Evolutionary conservation across 1,284 basidiomycete genomes (phyloP).

Genomic region (Malassezia pachydermatis): DNA sequence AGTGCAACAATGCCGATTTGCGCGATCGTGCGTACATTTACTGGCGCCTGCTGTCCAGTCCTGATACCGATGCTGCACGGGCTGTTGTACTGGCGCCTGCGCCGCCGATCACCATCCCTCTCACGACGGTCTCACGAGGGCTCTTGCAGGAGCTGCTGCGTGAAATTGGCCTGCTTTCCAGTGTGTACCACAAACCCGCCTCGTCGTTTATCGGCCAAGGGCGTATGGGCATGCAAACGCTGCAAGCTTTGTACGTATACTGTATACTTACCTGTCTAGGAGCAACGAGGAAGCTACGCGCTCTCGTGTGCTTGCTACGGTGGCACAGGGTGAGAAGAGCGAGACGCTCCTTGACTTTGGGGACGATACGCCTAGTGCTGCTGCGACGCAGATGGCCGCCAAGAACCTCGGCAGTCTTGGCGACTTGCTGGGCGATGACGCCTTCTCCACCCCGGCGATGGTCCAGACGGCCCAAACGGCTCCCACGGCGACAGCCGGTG

Average conservation of each 20-base stretch:
- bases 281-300: conserved; percentile 34
- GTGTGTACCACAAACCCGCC: conserved; percentile 90
- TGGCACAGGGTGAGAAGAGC: conserved; percentile 42
- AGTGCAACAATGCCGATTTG: conserved; percentile 94
- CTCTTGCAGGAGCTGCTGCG: conserved; percentile 79
- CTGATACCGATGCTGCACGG: conserved; percentile 83
- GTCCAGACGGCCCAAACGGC: background rate
- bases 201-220: conserved; percentile 50
- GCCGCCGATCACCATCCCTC: conserved; percentile 83
- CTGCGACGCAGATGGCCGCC: conserved; percentile 7
- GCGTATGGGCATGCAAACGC: conserved; percentile 33
- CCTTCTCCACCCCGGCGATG: conserved; percentile 12
- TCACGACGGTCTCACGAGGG: conserved; percentile 76
- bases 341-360: conserved; percentile 46
- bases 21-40: conserved; percentile 92
- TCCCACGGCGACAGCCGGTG: background rate
- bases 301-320: conserved; percentile 51
- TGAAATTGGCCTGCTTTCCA: conserved; percentile 62
- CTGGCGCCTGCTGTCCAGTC: conserved; percentile 75
- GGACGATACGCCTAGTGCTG: conserved; percentile 32
- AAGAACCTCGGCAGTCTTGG: conserved; percentile 17
- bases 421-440: conserved; percentile 19
- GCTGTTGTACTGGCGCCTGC: conserved; percentile 79
- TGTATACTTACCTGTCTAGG: conserved; percentile 2
- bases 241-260: conserved; percentile 11